phyloP scores from a whole-genome alignment of 768 basidiomycete genomes.

The Tulasnella sp. region DNA sequence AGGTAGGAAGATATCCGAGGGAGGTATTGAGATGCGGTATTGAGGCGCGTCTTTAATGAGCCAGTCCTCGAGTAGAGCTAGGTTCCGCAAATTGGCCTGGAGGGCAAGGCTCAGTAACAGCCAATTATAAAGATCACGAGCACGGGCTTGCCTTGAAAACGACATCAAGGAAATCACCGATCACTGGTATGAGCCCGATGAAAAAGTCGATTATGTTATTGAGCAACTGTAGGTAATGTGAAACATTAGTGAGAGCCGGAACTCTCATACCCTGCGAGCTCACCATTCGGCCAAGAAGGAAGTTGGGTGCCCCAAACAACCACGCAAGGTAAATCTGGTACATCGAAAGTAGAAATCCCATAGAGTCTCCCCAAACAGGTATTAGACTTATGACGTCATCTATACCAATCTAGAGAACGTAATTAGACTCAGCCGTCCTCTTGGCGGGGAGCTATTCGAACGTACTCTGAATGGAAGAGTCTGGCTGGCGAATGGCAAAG shows the following conservation, averaged over 20 bases:
- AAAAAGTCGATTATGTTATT: constrained; percentile 26
- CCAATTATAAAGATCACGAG: background rate
- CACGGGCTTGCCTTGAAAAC: constrained; percentile 21
- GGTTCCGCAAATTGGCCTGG: constrained; percentile 29
- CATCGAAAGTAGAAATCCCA: constrained; percentile 24
- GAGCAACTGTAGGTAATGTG: background rate
- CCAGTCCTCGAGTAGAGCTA: constrained; percentile 28
- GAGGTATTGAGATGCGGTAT: constrained; percentile 24
- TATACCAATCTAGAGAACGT: constrained; percentile 21
- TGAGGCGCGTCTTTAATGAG: constrained; percentile 25
- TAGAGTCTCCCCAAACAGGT: constrained; percentile 28
- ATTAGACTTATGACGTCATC: constrained; percentile 26
- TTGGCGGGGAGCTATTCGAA: background rate
- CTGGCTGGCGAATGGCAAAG: constrained; percentile 26
- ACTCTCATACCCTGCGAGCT: background rate
- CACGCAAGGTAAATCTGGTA: constrained; percentile 28
- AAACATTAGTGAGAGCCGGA: background rate
- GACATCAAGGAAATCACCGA: constrained; percentile 28
- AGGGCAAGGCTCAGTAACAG: background rate
- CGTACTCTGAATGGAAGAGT: constrained; percentile 26
- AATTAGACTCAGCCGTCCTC: background rate
- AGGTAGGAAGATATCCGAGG: constrained; percentile 25
- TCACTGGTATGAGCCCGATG: constrained; percentile 27
- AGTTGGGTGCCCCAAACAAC: constrained; percentile 26
- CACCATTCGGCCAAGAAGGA: constrained; percentile 27